Conservation (phyloP, 495 filamentous ascomycete species). For the Chaetomidium leptoderma region DNA sequence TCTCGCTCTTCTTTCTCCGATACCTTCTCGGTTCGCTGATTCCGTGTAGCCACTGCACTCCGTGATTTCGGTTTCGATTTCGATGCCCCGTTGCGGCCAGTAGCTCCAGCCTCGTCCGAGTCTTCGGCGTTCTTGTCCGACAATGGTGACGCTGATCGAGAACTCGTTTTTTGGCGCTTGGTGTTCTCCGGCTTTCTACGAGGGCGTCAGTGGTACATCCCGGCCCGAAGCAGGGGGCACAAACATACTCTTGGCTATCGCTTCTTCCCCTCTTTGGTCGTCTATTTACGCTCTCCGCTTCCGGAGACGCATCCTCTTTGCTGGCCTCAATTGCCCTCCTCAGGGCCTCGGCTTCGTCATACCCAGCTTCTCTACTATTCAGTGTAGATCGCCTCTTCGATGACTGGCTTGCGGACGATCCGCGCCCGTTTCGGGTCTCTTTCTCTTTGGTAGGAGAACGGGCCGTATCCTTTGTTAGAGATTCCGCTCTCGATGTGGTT, state of each 20-base stretch:
- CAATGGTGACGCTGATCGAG: conserved; percentile 60
- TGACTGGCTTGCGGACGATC: conserved; percentile 44
- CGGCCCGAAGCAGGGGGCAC: conserved; percentile 3
- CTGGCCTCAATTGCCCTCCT: conserved; percentile 91
- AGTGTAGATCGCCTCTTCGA: conserved; percentile 90
- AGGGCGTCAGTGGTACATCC: conserved; percentile 13
- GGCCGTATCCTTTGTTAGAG: conserved; percentile 53
- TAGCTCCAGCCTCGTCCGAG: conserved; percentile 65
- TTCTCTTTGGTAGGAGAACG: conserved; percentile 47
- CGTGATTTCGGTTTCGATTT: conserved; percentile 62
- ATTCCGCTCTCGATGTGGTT: conserved; percentile 51
- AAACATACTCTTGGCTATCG: conserved; percentile 83
- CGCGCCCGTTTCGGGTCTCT: conserved; percentile 44
- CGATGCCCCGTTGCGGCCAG: conserved; percentile 43
- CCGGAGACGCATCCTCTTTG: conserved; percentile 61
- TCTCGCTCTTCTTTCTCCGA: conserved; percentile 68
- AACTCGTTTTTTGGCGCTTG: conserved; percentile 72
- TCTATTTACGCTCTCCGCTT: conserved; percentile 48
- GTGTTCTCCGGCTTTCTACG: conserved; percentile 45
- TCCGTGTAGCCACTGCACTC: conserved; percentile 54
- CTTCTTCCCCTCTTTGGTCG: conserved; percentile 80
- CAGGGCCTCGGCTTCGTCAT: conserved; percentile 90
- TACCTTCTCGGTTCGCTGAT: conserved; percentile 61
- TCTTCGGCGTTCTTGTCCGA: conserved; percentile 48
- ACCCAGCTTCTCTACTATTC: conserved; percentile 93